phyloP scores from a whole-genome alignment of 2,329 filamentous ascomycete species.

The Scedosporium dehoogii region DNA sequence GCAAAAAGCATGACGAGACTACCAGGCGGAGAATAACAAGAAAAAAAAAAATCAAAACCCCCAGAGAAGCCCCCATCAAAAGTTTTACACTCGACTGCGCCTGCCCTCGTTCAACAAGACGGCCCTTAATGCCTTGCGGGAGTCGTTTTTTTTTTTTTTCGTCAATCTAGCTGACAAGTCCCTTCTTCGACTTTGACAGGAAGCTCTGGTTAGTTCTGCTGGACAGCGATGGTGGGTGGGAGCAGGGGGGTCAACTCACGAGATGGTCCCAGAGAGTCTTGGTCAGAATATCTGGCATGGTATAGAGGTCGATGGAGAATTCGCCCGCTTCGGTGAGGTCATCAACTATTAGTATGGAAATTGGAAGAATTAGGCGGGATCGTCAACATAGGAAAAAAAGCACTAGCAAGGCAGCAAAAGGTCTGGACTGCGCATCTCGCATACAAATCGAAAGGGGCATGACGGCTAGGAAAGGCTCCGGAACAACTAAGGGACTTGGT shows the following conservation, averaged over 20 bases:
- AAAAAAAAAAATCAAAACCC: not conserved
- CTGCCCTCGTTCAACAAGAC: not conserved
- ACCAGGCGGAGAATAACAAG: not conserved
- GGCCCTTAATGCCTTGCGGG: not conserved
- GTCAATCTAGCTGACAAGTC: constrained; percentile 23
- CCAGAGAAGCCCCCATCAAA: not conserved
- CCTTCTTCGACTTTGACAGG: constrained; percentile 27
- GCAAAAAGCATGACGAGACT: not conserved
- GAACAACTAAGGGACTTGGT: not conserved
- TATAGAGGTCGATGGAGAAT: constrained; percentile 97
- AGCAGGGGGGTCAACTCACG: constrained; percentile 24
- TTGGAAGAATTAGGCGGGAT: constrained; percentile 19
- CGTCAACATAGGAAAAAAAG: constrained; percentile 8
- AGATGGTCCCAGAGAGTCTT: constrained; percentile 93
- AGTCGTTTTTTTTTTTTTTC: not conserved
- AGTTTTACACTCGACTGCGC: not conserved
- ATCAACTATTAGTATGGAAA: constrained; percentile 21
- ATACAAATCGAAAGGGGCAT: not conserved
- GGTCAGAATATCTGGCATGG: constrained; percentile 79
- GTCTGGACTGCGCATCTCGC: constrained; percentile 6
- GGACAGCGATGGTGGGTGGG: not conserved
- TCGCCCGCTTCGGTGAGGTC: constrained; percentile 60
- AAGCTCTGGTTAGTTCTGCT: not conserved
- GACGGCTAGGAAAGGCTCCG: constrained; percentile 5
- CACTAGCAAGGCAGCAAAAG: not conserved